Conservation (phyloP, 2,329 filamentous ascomycete species). For the Macrophomina tecta region DNA sequence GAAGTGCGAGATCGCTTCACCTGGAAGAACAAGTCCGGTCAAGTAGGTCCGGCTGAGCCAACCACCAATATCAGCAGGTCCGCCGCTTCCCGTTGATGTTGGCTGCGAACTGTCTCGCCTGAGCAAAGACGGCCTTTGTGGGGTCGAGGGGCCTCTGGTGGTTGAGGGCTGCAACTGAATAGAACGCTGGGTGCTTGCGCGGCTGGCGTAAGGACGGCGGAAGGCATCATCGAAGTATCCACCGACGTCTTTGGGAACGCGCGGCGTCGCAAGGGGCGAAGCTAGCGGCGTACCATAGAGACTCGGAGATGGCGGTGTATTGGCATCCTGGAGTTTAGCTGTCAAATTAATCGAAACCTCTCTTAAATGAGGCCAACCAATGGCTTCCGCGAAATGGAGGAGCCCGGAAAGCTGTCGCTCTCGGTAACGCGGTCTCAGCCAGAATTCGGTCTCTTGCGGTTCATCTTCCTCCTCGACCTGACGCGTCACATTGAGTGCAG, state of each 20-base stretch:
- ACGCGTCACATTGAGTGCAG: slow-evolving; percentile 36
- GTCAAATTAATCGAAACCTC: slow-evolving; percentile 45
- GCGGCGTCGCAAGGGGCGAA: slow-evolving; percentile 41
- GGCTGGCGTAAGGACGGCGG: slow-evolving; percentile 35
- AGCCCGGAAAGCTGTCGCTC: slow-evolving; percentile 56
- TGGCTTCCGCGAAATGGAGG: slow-evolving; percentile 55
- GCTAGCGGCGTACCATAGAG: slow-evolving; percentile 45
- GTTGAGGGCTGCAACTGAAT: slow-evolving; percentile 41
- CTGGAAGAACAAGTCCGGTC: slow-evolving; percentile 61
- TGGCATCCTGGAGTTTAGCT: slow-evolving; percentile 40
- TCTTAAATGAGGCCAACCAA: slow-evolving; percentile 57
- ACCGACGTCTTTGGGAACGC: slow-evolving; percentile 37
- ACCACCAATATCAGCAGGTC: slow-evolving; percentile 49
- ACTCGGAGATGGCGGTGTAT: slow-evolving; percentile 33
- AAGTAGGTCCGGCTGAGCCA: slow-evolving; percentile 64
- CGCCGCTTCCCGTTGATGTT: slow-evolving; percentile 20
- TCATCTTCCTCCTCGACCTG: slow-evolving; percentile 31
- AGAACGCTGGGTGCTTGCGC: slow-evolving; percentile 36
- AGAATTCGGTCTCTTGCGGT: slow-evolving; percentile 28
- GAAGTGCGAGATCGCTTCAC: slow-evolving; percentile 59
- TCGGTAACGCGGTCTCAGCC: slow-evolving; percentile 40
- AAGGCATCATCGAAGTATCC: slow-evolving; percentile 44
- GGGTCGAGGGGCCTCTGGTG: slow-evolving; percentile 29
- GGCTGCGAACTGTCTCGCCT: slow-evolving; percentile 15
- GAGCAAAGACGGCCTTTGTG: slow-evolving; percentile 5